Base-by-base conservation (phyloP, 1,284 basidiomycete species). In the Naganishia liquefaciens region DNA sequence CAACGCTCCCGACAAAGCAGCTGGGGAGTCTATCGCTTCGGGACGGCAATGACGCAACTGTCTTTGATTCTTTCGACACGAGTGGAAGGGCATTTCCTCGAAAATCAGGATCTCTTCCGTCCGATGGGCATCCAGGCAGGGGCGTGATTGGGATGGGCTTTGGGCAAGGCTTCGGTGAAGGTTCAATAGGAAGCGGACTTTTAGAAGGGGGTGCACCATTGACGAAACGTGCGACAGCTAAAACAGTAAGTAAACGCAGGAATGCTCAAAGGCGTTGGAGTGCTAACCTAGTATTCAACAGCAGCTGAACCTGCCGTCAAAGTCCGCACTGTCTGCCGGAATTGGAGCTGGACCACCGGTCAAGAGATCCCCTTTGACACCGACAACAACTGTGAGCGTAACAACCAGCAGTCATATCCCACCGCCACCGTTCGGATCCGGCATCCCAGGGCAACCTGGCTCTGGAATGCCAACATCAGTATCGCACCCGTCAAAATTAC, bases 151-250 rank as follows among this genome's bases (percentile, higher is more conserved):
- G 53, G 15, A 49, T 53, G 43, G 51, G 52, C n/a, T 47, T 49
- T 30, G 52, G 37, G 30, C 37, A 37, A 37, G 33, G 33, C 33
- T 37, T 37, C 33, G 39, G 23, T 15, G 43, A 47, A 2, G 43
- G 11, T 39, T 49, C 40, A 28, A 33, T 43, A 1, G 63, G 63
- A 19, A 65, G 57, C 33, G 63, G 55, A 44, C 53, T 65, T 55
- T 37, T 65, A 57, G 63, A 51, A 46, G 63, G 63, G 21, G 37
- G 52, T 15, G 44, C 63, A 37, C 63, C 63, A 17, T 27, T 65
- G 43, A 46, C 60, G 30, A 58, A 65, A 33, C 63, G 63, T 6
- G 57, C 50, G 25, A 60, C 57, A n/a, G 23, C 49, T 30, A 42
- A 60, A 19, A 33, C 50, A 19, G 46, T 57, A 47, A 47, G 51